These are phyloP conservation scores for Colletotrichum tamarilloi DNA, from an alignment of 2,329 filamentous ascomycete species.

Conservation along the genomic window DNA sequence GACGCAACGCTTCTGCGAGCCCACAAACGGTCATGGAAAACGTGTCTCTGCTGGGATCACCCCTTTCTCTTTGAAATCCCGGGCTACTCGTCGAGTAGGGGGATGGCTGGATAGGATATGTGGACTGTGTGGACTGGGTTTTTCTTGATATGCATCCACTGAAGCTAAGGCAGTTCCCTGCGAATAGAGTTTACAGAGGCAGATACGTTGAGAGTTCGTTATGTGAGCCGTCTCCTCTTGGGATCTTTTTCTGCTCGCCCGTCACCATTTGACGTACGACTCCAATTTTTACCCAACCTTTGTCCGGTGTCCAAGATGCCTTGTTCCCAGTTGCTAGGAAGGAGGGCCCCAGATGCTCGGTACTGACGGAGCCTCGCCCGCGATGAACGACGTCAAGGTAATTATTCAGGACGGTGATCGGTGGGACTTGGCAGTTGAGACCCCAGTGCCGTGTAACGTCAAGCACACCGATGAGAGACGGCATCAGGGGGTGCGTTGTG, in stretches of 20 bases:
- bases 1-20: conserved; percentile 8
- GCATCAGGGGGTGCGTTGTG: neutral
- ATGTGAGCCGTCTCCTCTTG: neutral
- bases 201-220: conserved; percentile 28
- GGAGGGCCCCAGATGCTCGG: conserved; percentile 29
- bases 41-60: conserved; percentile 29
- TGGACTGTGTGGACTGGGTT: neutral
- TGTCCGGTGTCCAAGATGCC: neutral
- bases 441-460: conserved; percentile 22
- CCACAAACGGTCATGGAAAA: conserved; percentile 23
- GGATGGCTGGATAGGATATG: neutral
- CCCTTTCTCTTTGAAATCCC: conserved; percentile 7
- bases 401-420: conserved; percentile 34
- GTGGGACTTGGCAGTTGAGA: conserved; percentile 14
- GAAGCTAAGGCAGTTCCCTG: neutral
- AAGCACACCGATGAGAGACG: conserved; percentile 11
- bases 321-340: conserved; percentile 27
- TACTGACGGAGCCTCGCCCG: conserved; percentile 32
- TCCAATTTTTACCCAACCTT: conserved; percentile 26
- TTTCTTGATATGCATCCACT: neutral
- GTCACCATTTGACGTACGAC: conserved; percentile 2
- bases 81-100: neutral
- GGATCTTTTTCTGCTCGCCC: conserved; percentile 9
- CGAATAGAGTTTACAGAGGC: neutral
- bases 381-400: conserved; percentile 31